phyloP scores from a whole-genome alignment of 2,329 filamentous ascomycete species.

The Cryphonectria nitschkei region DNA sequence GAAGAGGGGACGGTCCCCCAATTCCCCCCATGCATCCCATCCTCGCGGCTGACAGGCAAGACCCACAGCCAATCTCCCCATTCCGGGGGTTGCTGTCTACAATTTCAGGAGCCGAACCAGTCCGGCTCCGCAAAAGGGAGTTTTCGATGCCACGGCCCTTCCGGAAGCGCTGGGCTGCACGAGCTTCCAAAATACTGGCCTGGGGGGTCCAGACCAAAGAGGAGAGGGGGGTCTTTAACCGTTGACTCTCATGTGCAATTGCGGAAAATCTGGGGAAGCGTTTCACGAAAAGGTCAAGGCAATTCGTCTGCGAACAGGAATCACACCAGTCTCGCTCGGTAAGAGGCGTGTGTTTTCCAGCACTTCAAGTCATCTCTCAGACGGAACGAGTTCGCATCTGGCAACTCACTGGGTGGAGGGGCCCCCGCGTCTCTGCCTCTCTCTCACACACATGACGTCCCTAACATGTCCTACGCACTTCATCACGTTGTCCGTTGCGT shows the following conservation, averaged over 20 bases:
- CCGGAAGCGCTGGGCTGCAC: background rate
- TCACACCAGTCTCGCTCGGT: conserved; percentile 2
- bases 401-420: background rate
- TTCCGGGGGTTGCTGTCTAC: background rate
- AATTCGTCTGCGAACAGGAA: background rate
- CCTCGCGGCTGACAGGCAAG: conserved; percentile 7
- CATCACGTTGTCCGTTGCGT: conserved; percentile 1
- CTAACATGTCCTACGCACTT: background rate
- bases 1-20: background rate
- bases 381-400: background rate
- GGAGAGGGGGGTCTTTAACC: background rate
- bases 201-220: background rate
- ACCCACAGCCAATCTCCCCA: conserved; percentile 10
- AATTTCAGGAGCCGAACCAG: conserved; percentile 1
- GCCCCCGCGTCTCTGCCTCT: background rate
- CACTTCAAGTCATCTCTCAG: background rate
- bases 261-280: conserved; percentile 1
- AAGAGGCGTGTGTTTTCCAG: background rate
- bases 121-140: conserved; percentile 7
- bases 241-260: background rate
- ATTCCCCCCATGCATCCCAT: background rate
- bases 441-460: background rate
- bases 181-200: background rate
- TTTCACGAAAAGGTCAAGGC: background rate
- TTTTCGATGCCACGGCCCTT: conserved; percentile 1